Conservation (phyloP, 768 basidiomycete species). For the Calocera viscosa region DNA sequence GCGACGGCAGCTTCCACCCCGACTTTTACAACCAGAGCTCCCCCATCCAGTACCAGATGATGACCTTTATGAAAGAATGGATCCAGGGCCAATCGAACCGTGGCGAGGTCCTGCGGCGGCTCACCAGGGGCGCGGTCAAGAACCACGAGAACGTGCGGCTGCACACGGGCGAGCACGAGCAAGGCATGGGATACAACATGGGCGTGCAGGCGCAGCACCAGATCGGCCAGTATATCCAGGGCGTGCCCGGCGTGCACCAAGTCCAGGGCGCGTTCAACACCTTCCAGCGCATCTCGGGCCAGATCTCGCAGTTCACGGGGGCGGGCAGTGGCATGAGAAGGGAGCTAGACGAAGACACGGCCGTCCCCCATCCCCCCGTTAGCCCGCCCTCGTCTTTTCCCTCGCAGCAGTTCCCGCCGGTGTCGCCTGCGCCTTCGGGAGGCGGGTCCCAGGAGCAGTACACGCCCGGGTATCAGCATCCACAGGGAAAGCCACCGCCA, state of each 20-base stretch:
- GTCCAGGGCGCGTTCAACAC: background rate
- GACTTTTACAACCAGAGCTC: slow-evolving; percentile 58
- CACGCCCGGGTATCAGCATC: slow-evolving; percentile 3
- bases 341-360: background rate
- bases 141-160: slow-evolving; percentile 59
- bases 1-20: slow-evolving; percentile 56
- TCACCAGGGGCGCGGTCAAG: slow-evolving; percentile 53
- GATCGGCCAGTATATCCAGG: background rate
- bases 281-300: slow-evolving; percentile 7
- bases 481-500: background rate
- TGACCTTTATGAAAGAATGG: slow-evolving; percentile 55
- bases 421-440: background rate
- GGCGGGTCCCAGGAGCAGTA: background rate
- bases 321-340: background rate
- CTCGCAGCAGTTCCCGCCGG: background rate
- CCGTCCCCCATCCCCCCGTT: background rate
- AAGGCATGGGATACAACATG: slow-evolving; percentile 4
- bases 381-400: background rate
- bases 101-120: slow-evolving; percentile 40
- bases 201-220: slow-evolving; percentile 11
- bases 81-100: slow-evolving; percentile 38
- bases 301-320: slow-evolving; percentile 5
- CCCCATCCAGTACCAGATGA: slow-evolving; percentile 62
- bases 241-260: slow-evolving; percentile 6
- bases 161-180: background rate